Evolutionary conservation across 257 asterid species (phyloP).

Genomic region (Solanum pinnatisectum): DNA sequence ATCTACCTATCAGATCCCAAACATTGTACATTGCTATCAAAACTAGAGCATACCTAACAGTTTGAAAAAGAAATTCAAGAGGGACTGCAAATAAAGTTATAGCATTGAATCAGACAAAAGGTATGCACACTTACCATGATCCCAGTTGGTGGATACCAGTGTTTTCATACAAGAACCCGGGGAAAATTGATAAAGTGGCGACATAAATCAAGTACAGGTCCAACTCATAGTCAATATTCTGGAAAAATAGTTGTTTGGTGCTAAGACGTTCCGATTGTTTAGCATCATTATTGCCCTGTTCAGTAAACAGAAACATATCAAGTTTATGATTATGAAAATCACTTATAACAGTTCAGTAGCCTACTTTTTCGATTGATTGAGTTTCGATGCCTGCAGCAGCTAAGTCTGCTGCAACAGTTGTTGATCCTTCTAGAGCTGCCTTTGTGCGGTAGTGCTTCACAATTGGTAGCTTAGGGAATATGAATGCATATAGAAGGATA

Average conservation of each 20-base stretch:
- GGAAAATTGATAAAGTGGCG: not conserved
- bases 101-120: not conserved
- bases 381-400: constrained; percentile 63
- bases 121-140: constrained; percentile 43
- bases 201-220: constrained; percentile 64
- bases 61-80: not conserved
- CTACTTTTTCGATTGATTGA: constrained; percentile 3
- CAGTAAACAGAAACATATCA: not conserved
- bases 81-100: not conserved
- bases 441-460: constrained; percentile 29
- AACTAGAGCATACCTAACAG: constrained; percentile 25
- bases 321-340: not conserved
- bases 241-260: constrained; percentile 34
- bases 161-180: constrained; percentile 28
- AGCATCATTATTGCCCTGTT: constrained; percentile 12
- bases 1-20: constrained; percentile 26
- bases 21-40: constrained; percentile 22
- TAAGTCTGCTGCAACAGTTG: constrained; percentile 68
- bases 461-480: constrained; percentile 26
- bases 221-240: constrained; percentile 55
- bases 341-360: not conserved
- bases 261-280: constrained; percentile 31
- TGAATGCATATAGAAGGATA: constrained; percentile 20
- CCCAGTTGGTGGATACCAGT: constrained; percentile 66
- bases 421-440: constrained; percentile 68